These are phyloP conservation scores for Alternaria arborescens DNA, from an alignment of 2,329 filamentous ascomycete species.

Conservation along the genomic window DNA sequence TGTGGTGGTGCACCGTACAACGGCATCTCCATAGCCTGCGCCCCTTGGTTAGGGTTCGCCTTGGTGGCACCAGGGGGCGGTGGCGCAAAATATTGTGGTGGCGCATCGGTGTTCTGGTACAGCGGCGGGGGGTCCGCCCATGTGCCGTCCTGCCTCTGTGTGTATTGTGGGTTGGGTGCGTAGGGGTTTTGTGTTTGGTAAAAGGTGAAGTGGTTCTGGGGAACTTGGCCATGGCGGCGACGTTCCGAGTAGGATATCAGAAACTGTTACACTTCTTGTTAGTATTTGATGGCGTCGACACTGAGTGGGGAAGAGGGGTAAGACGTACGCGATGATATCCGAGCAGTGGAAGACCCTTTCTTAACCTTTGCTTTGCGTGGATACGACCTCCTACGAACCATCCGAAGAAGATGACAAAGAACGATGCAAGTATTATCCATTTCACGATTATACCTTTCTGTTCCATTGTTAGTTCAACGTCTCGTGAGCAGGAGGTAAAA, in stretches of 20 bases:
- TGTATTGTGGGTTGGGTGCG: constrained; percentile 23
- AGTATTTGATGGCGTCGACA: neutral
- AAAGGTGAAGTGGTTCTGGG: constrained; percentile 52
- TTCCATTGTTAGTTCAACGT: constrained; percentile 13
- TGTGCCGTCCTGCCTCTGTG: constrained; percentile 40
- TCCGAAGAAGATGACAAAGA: constrained; percentile 66
- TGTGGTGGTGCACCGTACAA: constrained; percentile 24
- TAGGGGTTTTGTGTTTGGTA: constrained; percentile 45
- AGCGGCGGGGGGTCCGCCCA: constrained; percentile 46
- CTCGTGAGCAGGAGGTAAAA: neutral
- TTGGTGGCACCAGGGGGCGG: constrained; percentile 44
- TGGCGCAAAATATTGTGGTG: constrained; percentile 47
- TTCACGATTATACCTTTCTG: constrained; percentile 73
- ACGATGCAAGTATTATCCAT: constrained; percentile 72
- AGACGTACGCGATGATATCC: constrained; percentile 68
- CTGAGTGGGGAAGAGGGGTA: neutral
- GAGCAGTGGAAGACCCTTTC: constrained; percentile 70
- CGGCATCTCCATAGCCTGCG: constrained; percentile 38
- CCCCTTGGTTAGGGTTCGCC: constrained; percentile 36
- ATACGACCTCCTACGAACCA: constrained; percentile 74
- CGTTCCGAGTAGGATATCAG: constrained; percentile 53
- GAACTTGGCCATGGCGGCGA: constrained; percentile 41
- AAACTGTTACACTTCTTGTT: constrained; percentile 42
- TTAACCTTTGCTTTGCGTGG: constrained; percentile 73
- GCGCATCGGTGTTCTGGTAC: constrained; percentile 46